Base-by-base conservation (phyloP, 768 basidiomycete genomes). In the Pulveroboletus sp. region DNA sequence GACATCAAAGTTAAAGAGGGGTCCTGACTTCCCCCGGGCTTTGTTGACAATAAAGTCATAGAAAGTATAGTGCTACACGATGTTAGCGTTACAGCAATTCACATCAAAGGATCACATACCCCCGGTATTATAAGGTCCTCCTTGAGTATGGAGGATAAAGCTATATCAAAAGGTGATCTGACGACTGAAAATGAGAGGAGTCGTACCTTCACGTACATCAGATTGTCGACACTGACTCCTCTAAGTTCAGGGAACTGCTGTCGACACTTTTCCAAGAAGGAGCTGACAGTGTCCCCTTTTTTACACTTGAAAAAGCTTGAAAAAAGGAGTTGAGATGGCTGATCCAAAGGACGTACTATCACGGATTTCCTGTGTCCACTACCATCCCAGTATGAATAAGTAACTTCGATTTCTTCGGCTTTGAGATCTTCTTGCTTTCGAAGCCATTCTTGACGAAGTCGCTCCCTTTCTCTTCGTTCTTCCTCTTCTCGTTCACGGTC, bases 41-140 rank as follows among this genome's bases (percentile, higher is more conserved):
- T 96, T 97, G 77, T 98, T 98, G 60, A 98, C 76, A 57, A 99
- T 96, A 57, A 99, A 98, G 69, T 94, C 90, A 68, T 97, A 98
- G 67, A 99, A 99, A 1, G 94, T 96, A 69, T 97, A 82, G 66
- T 98, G 95, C 92, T 97, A 59, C n/a, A 18, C 39, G 27, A 32
- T 32, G 51, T 48, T 8, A 50, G 33, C 11, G 10, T 39, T 24
- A 32, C 51, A 26, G 36, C 9, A 47, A 43, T 24, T 5, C 35
- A 35, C 14, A 39, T 15, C 8, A 39, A 43, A 6, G n/a, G 10
- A 32, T 21, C 9, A 68, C 86, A 39, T 69, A 93, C 94, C 62
- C 94, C 93, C 14, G 96, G 96, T 62, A 99, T 93, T 57, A 99
- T 94, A 45, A 99, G 74, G 64, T 99, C 96, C 75, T 99, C 96